Evolutionary conservation across 2,329 filamentous ascomycete species (phyloP), one percentile per base, ranked within the genome.

Genomic region (Claviceps pusilla): DNA sequence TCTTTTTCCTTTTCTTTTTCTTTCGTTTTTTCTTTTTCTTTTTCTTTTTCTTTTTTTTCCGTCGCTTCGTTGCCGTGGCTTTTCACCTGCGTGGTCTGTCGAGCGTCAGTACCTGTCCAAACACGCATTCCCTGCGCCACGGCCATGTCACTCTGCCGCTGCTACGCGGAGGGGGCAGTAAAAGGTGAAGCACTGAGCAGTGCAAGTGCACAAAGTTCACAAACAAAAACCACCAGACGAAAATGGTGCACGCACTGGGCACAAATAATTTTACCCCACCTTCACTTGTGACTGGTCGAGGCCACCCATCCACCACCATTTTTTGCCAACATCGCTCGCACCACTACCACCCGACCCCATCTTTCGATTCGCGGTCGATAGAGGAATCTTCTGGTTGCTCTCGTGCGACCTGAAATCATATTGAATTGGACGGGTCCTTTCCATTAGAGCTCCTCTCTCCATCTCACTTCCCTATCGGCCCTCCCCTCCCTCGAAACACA

Each of bases 181-280:
- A 19, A 19, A 19, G 19, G 19, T 19, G 19, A 19, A 19, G 19
- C 19, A 19, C 19, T 19, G 19, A 19, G 19, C 49, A 19, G 14
- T 47, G 35, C 52, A 49, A 29, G 19, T 49, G 37, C 52, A 54
- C 52, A 19, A 19, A 19, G 19, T 19, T 19, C 19, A 19, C 19
- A 19, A 19, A 19, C 19, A 19, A 19, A 47, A 39, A 39, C 14
- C 28, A 50, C 19, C 7, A 33, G 31, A 45, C 10, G 31, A 19
- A 45, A 29, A 37, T 41, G 48, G 42, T 45, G 42, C 19, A 45
- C 42, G 19, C 42, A 28, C 42, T 39, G 11, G 41, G 45, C 53
- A 50, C 50, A 51, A 55, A 54, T 48, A 55, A 55, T 53, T 58
- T 58, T 58, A 53, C 56, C 55, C 55, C 57, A 51, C 54, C 54